Percentiles rank a stretch among this genome's conserved stretches.
These are phyloP conservation scores for Hypoxylon rickii DNA, from an alignment of 495 filamentous ascomycete species.

Conservation along the genomic window DNA sequence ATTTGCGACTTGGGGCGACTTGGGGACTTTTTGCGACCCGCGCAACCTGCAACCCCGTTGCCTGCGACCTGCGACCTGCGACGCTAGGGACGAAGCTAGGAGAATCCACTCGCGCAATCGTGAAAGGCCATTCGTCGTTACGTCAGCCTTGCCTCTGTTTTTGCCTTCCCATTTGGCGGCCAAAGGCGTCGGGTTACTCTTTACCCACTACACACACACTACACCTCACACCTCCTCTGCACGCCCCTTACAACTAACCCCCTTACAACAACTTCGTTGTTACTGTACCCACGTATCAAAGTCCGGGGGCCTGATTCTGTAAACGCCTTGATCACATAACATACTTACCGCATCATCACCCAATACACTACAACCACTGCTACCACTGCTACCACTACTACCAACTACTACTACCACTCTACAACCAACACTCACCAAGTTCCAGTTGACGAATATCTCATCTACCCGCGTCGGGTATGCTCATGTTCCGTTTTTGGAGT, in stretches of 20 bases:
- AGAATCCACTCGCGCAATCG: conserved; percentile 13
- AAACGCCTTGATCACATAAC: background rate
- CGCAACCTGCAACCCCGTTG: conserved; percentile 26
- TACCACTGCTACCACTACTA: background rate
- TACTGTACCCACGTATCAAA: conserved; percentile 15
- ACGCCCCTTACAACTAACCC: conserved; percentile 26
- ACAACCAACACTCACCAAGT: background rate
- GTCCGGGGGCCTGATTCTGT: conserved; percentile 12
- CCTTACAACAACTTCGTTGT: conserved; percentile 13
- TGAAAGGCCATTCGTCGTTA: conserved; percentile 35
- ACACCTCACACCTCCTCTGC: too few species aligned
- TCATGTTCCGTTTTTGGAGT: conserved; percentile 58
- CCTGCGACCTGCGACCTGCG: conserved; percentile 13
- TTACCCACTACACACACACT: too few species aligned
- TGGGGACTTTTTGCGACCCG: too few species aligned
- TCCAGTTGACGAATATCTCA: too few species aligned
- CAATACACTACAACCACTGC: too few species aligned
- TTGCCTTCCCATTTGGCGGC: conserved; percentile 32
- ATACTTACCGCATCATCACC: too few species aligned
- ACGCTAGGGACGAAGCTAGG: conserved; percentile 19
- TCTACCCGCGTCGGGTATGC: conserved; percentile 38
- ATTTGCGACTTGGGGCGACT: too few species aligned
- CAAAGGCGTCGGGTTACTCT: too few species aligned
- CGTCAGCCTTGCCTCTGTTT: conserved; percentile 51
- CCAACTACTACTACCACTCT: conserved; percentile 5